phyloP scores from a whole-genome alignment of 108 stramenopile species.

The Chaetoceros muelleri region DNA sequence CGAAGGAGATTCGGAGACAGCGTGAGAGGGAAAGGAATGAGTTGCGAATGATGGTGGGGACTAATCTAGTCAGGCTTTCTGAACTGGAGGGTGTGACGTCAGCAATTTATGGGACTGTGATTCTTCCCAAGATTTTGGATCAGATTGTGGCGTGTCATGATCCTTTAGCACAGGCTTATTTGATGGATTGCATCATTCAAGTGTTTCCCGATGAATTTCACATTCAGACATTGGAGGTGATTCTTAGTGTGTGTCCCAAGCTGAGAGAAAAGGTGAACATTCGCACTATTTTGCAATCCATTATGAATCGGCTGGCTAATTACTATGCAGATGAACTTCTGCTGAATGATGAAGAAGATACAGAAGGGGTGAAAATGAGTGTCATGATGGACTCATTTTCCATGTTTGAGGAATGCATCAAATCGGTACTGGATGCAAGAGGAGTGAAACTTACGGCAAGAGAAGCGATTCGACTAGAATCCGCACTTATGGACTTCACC shows the following conservation, averaged over 20 bases:
- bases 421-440: constrained; percentile 74
- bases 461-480: constrained; percentile 90
- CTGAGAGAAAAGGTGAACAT: constrained; percentile 95
- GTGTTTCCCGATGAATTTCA: constrained; percentile 98
- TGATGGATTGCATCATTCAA: constrained; percentile 97
- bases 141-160: constrained; percentile 89
- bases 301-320: constrained; percentile 90
- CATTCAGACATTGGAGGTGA: constrained; percentile 86
- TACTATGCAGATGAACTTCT: constrained; percentile 67
- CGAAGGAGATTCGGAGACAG: constrained; percentile 74
- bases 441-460: constrained; percentile 65
- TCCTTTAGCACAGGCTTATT: constrained; percentile 93
- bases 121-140: constrained; percentile 78
- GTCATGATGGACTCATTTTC: constrained; percentile 75
- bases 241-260: constrained; percentile 76
- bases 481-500: constrained; percentile 81
- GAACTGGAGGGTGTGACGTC: constrained; percentile 90
- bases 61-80: constrained; percentile 90
- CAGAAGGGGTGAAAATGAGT: constrained; percentile 53
- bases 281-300: constrained; percentile 79
- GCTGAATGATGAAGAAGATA: constrained; percentile 65
- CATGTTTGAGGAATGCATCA: constrained; percentile 88
- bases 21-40: constrained; percentile 96
- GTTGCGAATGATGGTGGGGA: constrained; percentile 91
- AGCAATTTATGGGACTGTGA: constrained; percentile 63